phyloP scores from a whole-genome alignment of 2,329 filamentous ascomycete genomes.

The Apiospora koreana region DNA sequence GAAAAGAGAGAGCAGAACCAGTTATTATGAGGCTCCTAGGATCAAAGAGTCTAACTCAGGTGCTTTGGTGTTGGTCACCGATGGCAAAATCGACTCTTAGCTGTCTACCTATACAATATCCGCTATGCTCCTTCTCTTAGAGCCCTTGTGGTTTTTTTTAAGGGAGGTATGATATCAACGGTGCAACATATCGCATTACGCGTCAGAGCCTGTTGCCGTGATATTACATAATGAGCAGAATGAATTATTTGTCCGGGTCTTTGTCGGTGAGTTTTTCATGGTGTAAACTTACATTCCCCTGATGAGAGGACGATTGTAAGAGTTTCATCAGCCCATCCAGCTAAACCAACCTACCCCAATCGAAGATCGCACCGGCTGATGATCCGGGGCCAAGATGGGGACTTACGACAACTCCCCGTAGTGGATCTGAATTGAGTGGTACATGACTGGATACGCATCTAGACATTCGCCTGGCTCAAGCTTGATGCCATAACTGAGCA shows the following conservation, averaged over 20 bases:
- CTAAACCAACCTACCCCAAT: not conserved
- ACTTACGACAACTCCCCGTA: conserved; percentile 6
- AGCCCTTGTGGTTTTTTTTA: not conserved
- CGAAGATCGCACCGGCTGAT: not conserved
- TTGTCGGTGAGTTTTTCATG: not conserved
- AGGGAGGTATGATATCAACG: not conserved
- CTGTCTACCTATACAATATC: not conserved
- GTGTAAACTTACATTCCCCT: not conserved
- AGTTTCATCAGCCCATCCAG: not conserved
- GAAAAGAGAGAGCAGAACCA: too few relatives aligned
- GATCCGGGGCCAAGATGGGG: conserved; percentile 4
- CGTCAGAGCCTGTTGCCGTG: not conserved
- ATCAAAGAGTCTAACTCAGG: too few relatives aligned
- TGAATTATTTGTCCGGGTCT: not conserved
- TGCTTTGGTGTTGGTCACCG: too few relatives aligned
- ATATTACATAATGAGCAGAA: not conserved
- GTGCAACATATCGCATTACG: not conserved
- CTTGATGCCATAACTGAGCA: not conserved
- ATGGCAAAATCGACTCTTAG: too few relatives aligned
- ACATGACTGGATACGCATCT: not conserved
- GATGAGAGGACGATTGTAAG: not conserved
- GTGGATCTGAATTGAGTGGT: not conserved
- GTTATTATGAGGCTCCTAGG: not conserved
- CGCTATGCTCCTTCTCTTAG: too few relatives aligned
- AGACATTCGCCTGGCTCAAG: not conserved